These are phyloP conservation scores for Cystoisospora suis DNA, from an alignment of 169 alveolate species.

Conservation along the genomic window DNA sequence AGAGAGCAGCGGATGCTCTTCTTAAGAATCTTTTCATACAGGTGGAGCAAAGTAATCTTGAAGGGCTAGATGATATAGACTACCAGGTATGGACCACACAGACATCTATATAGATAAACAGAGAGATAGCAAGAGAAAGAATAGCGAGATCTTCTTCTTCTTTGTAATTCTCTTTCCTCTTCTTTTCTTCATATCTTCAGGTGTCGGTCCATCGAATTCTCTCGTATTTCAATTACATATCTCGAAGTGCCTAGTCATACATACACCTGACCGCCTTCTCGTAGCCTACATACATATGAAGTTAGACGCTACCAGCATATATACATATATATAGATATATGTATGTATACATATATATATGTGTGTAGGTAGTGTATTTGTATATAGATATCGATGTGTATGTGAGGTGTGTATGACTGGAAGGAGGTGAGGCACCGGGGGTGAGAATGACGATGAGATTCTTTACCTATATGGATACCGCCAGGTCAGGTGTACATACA, in stretches of 20 bases:
- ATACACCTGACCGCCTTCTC: background rate
- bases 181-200: background rate
- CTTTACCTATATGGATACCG: background rate
- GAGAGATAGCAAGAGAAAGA: background rate
- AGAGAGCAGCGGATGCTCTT: background rate
- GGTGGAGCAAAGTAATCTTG: background rate
- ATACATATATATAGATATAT: background rate
- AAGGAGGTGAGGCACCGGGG: too few relatives aligned
- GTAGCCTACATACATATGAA: background rate
- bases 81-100: background rate
- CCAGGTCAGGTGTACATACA: background rate
- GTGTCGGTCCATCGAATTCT: background rate
- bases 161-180: background rate
- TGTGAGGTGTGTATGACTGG: background rate
- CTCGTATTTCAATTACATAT: background rate
- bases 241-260: background rate
- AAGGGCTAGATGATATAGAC: conserved; percentile 2
- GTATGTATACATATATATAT: too few relatives aligned
- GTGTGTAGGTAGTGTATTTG: background rate
- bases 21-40: background rate
- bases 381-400: background rate
- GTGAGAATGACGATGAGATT: background rate
- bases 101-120: background rate
- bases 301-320: background rate
- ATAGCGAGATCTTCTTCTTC: background rate